Conservation (phyloP, 768 basidiomycete species). For the Phylloporus sp. region DNA sequence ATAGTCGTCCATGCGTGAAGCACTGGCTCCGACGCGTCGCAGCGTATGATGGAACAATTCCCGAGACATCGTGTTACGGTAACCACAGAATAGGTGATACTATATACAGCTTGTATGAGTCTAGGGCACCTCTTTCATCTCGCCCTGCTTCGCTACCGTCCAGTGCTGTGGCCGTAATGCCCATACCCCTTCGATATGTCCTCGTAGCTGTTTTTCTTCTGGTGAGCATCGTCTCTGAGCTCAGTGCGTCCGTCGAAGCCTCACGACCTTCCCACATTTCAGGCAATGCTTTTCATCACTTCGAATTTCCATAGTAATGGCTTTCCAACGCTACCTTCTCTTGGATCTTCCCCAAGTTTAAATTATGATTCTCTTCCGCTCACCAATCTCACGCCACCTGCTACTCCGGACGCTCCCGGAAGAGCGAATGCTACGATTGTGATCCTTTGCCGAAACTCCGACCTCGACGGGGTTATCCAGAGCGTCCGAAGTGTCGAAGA, state of each 20-base stretch:
- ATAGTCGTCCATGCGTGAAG: no score
- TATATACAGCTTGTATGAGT: slow-evolving; percentile 12
- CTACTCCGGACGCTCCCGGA: background rate
- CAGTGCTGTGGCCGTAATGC: slow-evolving; percentile 6
- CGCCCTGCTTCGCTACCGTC: background rate
- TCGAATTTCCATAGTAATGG: background rate
- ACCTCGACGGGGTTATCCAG: slow-evolving; percentile 40
- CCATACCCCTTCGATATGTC: slow-evolving; percentile 20
- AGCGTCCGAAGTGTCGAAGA: slow-evolving; percentile 55
- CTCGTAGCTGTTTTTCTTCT: slow-evolving; percentile 12
- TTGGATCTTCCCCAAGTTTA: background rate
- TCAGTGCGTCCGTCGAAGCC: background rate
- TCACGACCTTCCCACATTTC: background rate
- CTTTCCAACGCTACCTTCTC: background rate
- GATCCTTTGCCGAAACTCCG: slow-evolving; percentile 48
- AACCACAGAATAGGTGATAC: background rate
- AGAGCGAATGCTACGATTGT: slow-evolving; percentile 58
- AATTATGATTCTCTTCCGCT: background rate
- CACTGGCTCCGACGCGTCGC: no score
- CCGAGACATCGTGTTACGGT: no score
- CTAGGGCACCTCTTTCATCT: background rate
- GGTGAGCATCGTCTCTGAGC: slow-evolving; percentile 13
- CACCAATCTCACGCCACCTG: background rate
- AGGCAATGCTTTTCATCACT: slow-evolving; percentile 19
- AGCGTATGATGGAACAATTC: no score